Base-by-base conservation (phyloP, 2,329 filamentous ascomycete genomes). In the Hansfordia pulvinata region DNA sequence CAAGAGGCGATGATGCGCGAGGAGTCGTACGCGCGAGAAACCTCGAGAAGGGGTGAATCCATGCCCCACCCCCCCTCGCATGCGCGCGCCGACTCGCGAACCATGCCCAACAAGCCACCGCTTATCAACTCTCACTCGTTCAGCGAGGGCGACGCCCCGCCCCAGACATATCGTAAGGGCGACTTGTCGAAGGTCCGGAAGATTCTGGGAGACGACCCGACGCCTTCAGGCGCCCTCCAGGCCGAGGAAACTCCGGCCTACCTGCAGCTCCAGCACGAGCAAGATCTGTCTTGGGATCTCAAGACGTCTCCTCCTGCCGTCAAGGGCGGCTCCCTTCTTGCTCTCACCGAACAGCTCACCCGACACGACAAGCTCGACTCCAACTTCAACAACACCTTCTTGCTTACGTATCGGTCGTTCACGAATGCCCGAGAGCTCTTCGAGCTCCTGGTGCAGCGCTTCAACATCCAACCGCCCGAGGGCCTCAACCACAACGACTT, bases 331-430 rank as follows among this genome's bases (percentile, higher is more conserved):
- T 93, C 88, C 1, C 57, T 98, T 12, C 66, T 83, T 17, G 90
- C 82, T 4, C 61, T 98, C 30, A 90, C 94, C 5, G 90, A 96
- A 52, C 88, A 96, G 46, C 66, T 98, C 23, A 98, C 90, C 10
- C 74, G 90, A 25, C 90, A 98, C 46, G 90, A 98, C 55, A 90
- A 92, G 45, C 69, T 93, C 10, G 90, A 96, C 46, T 84, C 86
- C 3, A 88, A 70, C 35, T 96, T 96, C 58, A 96, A 96, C 59
- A 92, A 88, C 43, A 98, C 90, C 1, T 98, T 98, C 63, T 72
- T 98, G 10, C 69, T 98, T 19, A 98, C 90, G 2, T 98, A 98
- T 50, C 72, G 82, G 35, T 98, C 90, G 0, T 98, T 98, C 46
- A 96, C 90, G 0, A 75, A 76, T 3, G 90, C 88, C 1, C 65